A percentile compares a stretch with the other conserved stretches of the same genome.
phyloP scores from a whole-genome alignment of 2,329 filamentous ascomycete species.

The Penicillium olsonii region DNA sequence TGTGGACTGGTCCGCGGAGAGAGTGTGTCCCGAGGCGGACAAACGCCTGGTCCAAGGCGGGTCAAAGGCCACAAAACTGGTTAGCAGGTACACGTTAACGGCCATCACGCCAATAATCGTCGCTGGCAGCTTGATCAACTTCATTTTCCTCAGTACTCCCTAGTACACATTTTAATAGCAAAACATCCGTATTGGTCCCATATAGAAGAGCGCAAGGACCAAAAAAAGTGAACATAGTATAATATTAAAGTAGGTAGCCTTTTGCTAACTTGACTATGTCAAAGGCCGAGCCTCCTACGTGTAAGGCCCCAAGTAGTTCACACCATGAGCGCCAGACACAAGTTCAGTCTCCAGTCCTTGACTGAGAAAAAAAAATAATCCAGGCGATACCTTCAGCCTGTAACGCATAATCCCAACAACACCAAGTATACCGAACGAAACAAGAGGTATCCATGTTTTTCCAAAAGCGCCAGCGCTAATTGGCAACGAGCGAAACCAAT shows the following conservation, averaged over 20 bases:
- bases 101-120: background rate
- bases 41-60: background rate
- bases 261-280: background rate
- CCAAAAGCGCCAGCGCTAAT: conserved; percentile 10
- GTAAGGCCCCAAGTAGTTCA: background rate
- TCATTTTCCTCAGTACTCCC: no score
- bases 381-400: background rate
- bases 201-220: background rate
- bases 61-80: conserved; percentile 7
- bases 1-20: background rate
- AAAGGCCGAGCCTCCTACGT: background rate
- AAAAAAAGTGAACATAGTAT: background rate
- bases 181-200: no score
- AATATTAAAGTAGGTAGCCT: background rate
- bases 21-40: conserved; percentile 1
- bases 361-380: background rate
- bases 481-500: background rate
- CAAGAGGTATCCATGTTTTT: background rate
- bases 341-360: background rate
- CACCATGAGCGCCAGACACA: background rate
- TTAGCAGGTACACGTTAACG: background rate
- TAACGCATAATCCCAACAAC: background rate
- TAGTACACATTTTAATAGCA: no score
- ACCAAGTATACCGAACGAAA: conserved; percentile 1
- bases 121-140: background rate